Evolutionary conservation across 345 rosid species (phyloP).

Genomic region (Microthlaspi erraticum): DNA sequence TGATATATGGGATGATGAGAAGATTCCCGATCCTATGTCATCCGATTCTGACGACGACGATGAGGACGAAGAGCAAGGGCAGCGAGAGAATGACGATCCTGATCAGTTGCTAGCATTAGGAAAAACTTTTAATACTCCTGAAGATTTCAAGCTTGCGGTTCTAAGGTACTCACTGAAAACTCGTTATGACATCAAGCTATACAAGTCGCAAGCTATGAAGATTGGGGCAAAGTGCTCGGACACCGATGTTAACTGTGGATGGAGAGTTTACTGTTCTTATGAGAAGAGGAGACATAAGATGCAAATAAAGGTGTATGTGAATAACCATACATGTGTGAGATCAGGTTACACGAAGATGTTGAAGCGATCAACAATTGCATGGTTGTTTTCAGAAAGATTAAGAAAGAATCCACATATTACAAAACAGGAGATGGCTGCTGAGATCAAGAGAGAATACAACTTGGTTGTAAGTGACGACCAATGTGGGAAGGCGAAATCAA

Average conservation of each 20-base stretch:
- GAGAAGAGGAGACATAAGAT: conserved; percentile 2
- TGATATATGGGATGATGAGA: neutral
- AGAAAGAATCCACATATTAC: neutral
- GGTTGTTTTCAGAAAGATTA: neutral
- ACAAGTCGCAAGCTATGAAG: no score
- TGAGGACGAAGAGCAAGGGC: no score
- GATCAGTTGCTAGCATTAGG: neutral
- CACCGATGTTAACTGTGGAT: neutral
- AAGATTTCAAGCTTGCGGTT: neutral
- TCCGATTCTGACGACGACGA: neutral
- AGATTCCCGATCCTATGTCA: neutral
- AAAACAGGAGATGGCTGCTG: neutral
- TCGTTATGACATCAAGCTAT: conserved; percentile 12
- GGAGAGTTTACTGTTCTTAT: neutral
- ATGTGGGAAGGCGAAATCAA: neutral
- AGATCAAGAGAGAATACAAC: no score
- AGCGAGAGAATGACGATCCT: no score
- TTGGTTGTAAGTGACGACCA: neutral
- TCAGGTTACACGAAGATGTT: neutral
- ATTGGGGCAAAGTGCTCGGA: neutral
- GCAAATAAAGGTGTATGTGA: neutral
- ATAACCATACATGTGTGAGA: neutral
- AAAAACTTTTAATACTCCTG: neutral
- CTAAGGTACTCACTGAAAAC: no score
- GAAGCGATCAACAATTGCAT: neutral